phyloP scores from a whole-genome alignment of 2,329 filamentous ascomycete genomes.

The Sarocladium kiliense region DNA sequence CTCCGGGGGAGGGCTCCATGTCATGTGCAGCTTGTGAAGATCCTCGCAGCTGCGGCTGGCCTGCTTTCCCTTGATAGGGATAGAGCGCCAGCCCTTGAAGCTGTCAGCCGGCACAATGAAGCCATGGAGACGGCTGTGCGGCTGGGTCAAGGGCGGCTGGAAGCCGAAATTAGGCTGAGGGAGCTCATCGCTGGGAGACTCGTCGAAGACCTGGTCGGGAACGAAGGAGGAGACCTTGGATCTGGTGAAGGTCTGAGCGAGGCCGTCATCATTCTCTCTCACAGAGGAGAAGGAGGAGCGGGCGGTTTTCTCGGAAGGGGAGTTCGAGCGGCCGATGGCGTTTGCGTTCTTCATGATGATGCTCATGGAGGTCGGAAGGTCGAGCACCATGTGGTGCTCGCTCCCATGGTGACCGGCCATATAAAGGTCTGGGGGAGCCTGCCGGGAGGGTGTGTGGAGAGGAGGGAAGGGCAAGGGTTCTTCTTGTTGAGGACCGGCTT shows the following conservation, averaged over 20 bases:
- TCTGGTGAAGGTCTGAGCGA: conserved; percentile 58
- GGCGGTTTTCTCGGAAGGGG: conserved; percentile 32
- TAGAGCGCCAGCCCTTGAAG: conserved; percentile 60
- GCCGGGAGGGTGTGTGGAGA: conserved; percentile 3
- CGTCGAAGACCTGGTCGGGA: conserved; percentile 47
- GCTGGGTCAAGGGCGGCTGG: conserved; percentile 48
- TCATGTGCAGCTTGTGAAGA: conserved; percentile 48
- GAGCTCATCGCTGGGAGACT: conserved; percentile 37
- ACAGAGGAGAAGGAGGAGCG: conserved; percentile 59
- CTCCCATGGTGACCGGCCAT: conserved; percentile 24
- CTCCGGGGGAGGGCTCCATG: conserved; percentile 41
- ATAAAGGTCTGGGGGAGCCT: conserved; percentile 11
- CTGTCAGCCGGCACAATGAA: conserved; percentile 53
- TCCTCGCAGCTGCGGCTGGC: conserved; percentile 59
- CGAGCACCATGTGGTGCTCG: conserved; percentile 25
- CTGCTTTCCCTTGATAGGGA: conserved; percentile 52
- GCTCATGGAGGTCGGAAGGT: conserved; percentile 14
- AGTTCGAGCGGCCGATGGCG: conserved; percentile 32
- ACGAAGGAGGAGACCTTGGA: conserved; percentile 58
- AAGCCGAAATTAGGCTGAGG: conserved; percentile 44
- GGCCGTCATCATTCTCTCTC: conserved; percentile 52
- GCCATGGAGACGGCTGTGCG: conserved; percentile 51
- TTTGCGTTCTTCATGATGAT: conserved; percentile 30
- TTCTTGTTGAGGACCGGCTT: background rate
- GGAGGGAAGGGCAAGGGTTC: conserved; percentile 12